A percentile compares a stretch with the other conserved stretches of the same genome.
phyloP scores from a whole-genome alignment of 352 stramenopile species.

The Phytophthora hibernalis region DNA sequence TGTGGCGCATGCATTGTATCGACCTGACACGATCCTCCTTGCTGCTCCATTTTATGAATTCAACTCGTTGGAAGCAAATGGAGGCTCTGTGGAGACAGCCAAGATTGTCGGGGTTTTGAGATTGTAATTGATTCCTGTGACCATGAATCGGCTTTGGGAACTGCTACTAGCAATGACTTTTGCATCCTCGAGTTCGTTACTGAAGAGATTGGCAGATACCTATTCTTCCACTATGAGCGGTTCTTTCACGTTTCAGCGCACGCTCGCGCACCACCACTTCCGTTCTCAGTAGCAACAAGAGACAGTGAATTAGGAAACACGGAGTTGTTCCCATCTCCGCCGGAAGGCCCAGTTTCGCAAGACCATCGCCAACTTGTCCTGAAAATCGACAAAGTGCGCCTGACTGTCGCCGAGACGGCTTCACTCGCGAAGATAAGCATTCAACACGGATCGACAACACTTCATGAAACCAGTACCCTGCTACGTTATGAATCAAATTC shows the following conservation, averaged over 20 bases:
- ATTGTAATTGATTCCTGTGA: conserved; percentile 51
- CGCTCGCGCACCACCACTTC: not conserved
- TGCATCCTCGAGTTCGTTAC: conserved; percentile 73
- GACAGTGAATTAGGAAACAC: conserved; percentile 16
- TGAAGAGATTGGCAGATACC: conserved; percentile 70
- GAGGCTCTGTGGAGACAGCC: conserved; percentile 18
- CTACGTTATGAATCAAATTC: conserved; percentile 22
- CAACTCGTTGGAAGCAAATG: conserved; percentile 28
- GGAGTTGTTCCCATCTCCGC: conserved; percentile 40
- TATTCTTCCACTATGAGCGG: conserved; percentile 78
- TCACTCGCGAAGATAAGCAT: conserved; percentile 36
- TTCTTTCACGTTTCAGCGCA: conserved; percentile 58
- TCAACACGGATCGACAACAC: conserved; percentile 40
- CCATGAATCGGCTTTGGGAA: conserved; percentile 8
- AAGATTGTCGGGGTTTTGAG: conserved; percentile 70
- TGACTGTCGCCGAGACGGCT: conserved; percentile 24
- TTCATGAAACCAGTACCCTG: conserved; percentile 37
- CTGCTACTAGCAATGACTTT: conserved; percentile 62
- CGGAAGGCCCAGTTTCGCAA: conserved; percentile 35
- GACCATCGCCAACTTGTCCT: conserved; percentile 35
- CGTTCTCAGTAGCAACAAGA: conserved; percentile 5
- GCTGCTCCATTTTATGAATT: conserved; percentile 46
- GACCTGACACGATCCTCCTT: conserved; percentile 51
- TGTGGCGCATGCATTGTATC: conserved; percentile 51
- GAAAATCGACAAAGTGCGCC: conserved; percentile 29